Evolutionary conservation across 2,329 filamentous ascomycete genomes (phyloP).

Genomic region (Mycosphaerelloides madeirae): DNA sequence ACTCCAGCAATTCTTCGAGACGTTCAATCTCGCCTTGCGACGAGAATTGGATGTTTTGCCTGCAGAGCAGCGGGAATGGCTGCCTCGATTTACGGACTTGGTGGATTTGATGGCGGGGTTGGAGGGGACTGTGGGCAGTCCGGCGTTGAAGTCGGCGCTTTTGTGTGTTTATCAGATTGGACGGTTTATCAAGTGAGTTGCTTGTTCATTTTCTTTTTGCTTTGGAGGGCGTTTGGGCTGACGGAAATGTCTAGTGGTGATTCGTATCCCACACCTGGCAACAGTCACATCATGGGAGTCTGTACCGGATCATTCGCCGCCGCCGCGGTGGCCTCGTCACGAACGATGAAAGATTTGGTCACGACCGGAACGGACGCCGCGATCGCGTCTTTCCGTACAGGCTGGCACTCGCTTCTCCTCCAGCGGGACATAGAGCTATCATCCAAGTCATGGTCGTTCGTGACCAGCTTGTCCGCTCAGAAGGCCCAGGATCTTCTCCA

Average conservation of each 20-base stretch:
- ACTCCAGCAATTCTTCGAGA: background rate
- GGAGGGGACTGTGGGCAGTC: background rate
- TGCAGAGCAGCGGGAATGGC: background rate
- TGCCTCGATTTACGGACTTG: background rate
- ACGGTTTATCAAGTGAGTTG: background rate
- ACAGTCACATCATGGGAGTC: constrained; percentile 10
- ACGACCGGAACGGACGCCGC: constrained; percentile 32
- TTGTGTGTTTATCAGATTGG: background rate
- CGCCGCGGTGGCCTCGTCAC: constrained; percentile 18
- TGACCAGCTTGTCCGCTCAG: too few relatives aligned
- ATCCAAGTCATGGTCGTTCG: background rate
- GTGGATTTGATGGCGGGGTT: background rate
- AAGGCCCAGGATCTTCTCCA: background rate
- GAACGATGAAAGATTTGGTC: constrained; percentile 13
- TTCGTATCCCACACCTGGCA: background rate
- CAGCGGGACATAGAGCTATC: background rate
- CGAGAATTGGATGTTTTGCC: background rate
- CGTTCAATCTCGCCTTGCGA: background rate
- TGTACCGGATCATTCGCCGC: constrained; percentile 23
- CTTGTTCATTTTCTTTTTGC: background rate
- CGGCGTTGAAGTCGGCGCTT: background rate
- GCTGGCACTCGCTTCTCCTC: constrained; percentile 19
- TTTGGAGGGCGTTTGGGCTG: background rate
- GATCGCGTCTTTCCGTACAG: constrained; percentile 43
- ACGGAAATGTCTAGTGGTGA: background rate